Evolutionary conservation across 306 rosid species (phyloP).

Genomic region (Carpinus fangiana): DNA sequence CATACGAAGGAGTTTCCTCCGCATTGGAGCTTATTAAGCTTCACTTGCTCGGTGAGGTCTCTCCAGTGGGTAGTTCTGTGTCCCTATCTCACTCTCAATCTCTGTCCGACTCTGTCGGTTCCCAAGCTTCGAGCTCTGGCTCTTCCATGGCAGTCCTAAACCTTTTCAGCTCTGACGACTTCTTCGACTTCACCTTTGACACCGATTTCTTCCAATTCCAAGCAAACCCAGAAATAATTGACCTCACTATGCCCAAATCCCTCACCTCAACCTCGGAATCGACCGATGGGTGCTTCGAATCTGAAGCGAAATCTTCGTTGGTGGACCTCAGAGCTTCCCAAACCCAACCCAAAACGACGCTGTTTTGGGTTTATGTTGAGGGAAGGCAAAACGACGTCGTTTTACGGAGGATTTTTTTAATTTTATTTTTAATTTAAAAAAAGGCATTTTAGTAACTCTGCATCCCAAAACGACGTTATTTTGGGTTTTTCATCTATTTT

Average conservation of each 20-base stretch:
- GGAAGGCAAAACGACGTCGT: no score
- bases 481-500: no score
- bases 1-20: slow-evolving; percentile 37
- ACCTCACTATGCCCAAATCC: slow-evolving; percentile 42
- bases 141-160: slow-evolving; percentile 35
- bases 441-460: no score
- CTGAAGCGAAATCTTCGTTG: slow-evolving; percentile 18
- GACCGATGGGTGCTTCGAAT: slow-evolving; percentile 4
- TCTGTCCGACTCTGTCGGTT: slow-evolving; percentile 3
- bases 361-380: no score
- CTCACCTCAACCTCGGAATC: background rate
- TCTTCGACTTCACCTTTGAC: slow-evolving; percentile 26
- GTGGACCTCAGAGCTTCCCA: background rate
- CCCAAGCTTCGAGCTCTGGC: slow-evolving; percentile 33
- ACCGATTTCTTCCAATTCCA: slow-evolving; percentile 39
- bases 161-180: slow-evolving; percentile 21
- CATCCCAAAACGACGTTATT: no score
- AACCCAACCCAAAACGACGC: slow-evolving; percentile 3
- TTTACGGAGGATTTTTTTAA: no score
- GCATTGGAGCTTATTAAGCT: slow-evolving; percentile 54
- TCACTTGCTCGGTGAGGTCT: slow-evolving; percentile 66
- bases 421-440: no score
- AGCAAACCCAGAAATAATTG: slow-evolving; percentile 39
- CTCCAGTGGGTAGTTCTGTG: slow-evolving; percentile 40
- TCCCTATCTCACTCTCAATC: slow-evolving; percentile 32